phyloP scores from a whole-genome alignment of 805 yeast genomes.

The Cyberlindnera galapagoensis region DNA sequence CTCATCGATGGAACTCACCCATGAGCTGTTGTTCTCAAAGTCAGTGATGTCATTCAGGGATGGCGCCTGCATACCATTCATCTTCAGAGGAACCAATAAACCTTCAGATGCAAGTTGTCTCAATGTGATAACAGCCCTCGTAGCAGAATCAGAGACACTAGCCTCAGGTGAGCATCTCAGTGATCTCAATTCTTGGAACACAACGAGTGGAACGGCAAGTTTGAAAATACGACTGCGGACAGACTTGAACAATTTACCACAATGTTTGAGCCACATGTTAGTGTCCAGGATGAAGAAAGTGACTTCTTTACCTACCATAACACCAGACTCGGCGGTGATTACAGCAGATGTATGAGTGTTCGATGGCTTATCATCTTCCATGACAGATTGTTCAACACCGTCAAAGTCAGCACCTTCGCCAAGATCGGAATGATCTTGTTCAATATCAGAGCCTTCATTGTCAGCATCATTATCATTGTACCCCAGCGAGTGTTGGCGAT shows the following conservation, averaged over 20 bases:
- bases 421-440: conserved; percentile 1
- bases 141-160: conserved; percentile 72
- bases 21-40: conserved; percentile 63
- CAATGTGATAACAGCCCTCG: conserved; percentile 69
- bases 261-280: conserved; percentile 74
- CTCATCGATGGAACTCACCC: conserved; percentile 71
- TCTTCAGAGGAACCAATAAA: conserved; percentile 52
- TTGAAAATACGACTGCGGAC: conserved; percentile 52
- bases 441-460: conserved; percentile 2
- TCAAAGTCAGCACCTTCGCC: conserved; percentile 6
- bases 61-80: conserved; percentile 63
- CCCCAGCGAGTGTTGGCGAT: conserved; percentile 2
- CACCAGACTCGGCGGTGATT: conserved; percentile 13
- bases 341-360: conserved; percentile 3
- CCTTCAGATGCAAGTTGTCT: conserved; percentile 56
- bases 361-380: conserved; percentile 1
- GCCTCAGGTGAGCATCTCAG: conserved; percentile 66
- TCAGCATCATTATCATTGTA: conserved; percentile 14
- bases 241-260: conserved; percentile 69
- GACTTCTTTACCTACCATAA: conserved; percentile 7
- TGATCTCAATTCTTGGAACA: conserved; percentile 71
- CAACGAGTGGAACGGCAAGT: conserved; percentile 63
- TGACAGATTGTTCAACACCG: conserved; percentile 5
- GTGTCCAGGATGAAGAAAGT: conserved; percentile 52
- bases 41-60: conserved; percentile 68